These are phyloP conservation scores for Ilyonectria mors-panacis DNA, from an alignment of 2,329 filamentous ascomycete genomes.

Conservation along the genomic window DNA sequence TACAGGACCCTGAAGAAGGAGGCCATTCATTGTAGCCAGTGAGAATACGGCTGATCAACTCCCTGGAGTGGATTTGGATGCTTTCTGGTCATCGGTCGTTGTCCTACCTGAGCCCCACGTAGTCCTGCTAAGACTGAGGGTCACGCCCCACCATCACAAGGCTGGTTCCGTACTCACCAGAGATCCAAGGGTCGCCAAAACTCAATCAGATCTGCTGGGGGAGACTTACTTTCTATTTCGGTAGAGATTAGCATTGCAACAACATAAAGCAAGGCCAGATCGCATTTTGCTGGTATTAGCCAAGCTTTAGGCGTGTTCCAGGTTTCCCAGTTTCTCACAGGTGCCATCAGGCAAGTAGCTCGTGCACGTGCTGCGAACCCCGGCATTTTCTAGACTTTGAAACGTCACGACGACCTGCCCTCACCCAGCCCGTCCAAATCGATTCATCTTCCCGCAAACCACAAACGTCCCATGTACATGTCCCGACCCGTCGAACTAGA, in stretches of 20 bases:
- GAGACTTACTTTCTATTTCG: not conserved
- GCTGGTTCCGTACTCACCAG: slow-evolving; percentile 11
- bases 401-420: slow-evolving; percentile 25
- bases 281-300: not conserved
- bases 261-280: not conserved
- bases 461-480: slow-evolving; percentile 5
- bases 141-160: slow-evolving; percentile 25
- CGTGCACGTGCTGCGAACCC: slow-evolving; percentile 27
- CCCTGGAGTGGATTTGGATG: slow-evolving; percentile 10
- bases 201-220: slow-evolving; percentile 4
- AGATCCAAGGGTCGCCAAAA: slow-evolving; percentile 15
- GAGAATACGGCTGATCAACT: slow-evolving; percentile 19
- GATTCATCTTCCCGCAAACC: slow-evolving; percentile 16
- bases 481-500: slow-evolving; percentile 5
- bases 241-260: slow-evolving; percentile 1
- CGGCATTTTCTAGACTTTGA: slow-evolving; percentile 24
- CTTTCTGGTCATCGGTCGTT: not conserved
- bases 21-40: not conserved
- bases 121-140: slow-evolving; percentile 6
- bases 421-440: slow-evolving; percentile 9
- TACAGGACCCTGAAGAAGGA: not conserved
- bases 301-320: not conserved
- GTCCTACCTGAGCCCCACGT: slow-evolving; percentile 1
- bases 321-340: not conserved
- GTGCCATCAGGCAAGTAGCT: slow-evolving; percentile 14